Base-by-base conservation (phyloP, 75 land plant genomes). In the Cryptomeria japonica region DNA sequence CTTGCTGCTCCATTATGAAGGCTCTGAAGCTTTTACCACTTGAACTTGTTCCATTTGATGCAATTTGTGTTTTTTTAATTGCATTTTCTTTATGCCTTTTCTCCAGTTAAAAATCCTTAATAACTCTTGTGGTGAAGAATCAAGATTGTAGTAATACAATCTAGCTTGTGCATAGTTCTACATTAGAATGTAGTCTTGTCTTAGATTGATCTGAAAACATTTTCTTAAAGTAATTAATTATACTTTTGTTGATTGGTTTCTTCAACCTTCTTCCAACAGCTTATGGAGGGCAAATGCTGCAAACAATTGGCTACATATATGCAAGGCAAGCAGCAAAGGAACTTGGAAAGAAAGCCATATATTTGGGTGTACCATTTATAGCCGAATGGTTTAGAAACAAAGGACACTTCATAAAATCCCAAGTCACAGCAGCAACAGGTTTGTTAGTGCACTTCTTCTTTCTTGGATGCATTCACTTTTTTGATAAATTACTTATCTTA, bases 381-480 rank as follows among this genome's bases (percentile, higher is more conserved):
- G 98, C 95, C 25, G 99, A 97, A 87, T 96, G 99, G 99, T 90
- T 97, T 87, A 96, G 99, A 88, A 95, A 96, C 89, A 96, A 97
- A 90, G 98, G 99, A 31, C 99, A 97, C 84, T 92, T 89, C 39
- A 94, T 96, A 75, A 96, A 97, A 87, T 97, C 99, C 51, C 99
- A 97, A 90, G 94, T 97, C 22, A 96, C 97, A 49, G 99, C 99
- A 68, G 96, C 95, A 87, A 91, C 95, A 93, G 99, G 99, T 96
- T 41, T 28, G 56, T 15, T 13, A 18, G 36, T 84, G 51, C 31
- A 85, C 46, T 34, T 85, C 18, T 85, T 2, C 53, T 51, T 46
- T 51, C 39, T 75, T 47, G 70, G 70, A 85, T 37, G 68, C 86
- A 75, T 1, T 34, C 12, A 14, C 37, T 34, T 75, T 16, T 14